Percentiles rank a stretch among this genome's conserved stretches.
phyloP scores from a whole-genome alignment of 805 yeast species.

The Ogataea kodamae region DNA sequence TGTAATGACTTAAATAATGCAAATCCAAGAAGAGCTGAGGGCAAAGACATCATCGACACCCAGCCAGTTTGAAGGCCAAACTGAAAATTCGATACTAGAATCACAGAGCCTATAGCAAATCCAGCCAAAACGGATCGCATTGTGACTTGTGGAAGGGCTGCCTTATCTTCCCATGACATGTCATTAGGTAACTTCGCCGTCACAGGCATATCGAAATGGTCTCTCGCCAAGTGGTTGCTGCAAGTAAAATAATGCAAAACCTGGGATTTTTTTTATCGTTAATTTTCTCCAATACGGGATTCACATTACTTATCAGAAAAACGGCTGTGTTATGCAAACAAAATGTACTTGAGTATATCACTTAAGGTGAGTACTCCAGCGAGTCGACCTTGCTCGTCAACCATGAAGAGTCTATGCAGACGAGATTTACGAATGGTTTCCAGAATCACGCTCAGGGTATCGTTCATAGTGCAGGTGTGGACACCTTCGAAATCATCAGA shows the following conservation, averaged over 20 bases:
- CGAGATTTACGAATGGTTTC: slow-evolving; percentile 90
- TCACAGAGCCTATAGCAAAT: slow-evolving; percentile 78
- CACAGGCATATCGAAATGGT: slow-evolving; percentile 15
- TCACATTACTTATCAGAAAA: slow-evolving; percentile 4
- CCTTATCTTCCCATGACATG: slow-evolving; percentile 45
- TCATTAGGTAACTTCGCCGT: slow-evolving; percentile 19
- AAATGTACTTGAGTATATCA: slow-evolving; percentile 81
- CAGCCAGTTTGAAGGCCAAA: slow-evolving; percentile 97
- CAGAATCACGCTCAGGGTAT: slow-evolving; percentile 81
- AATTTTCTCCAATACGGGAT: slow-evolving; percentile 2
- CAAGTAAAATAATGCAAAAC: background rate
- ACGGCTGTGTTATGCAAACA: slow-evolving; percentile 44
- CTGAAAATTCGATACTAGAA: slow-evolving; percentile 86
- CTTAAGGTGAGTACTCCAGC: slow-evolving; percentile 85
- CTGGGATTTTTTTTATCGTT: slow-evolving; percentile 3
- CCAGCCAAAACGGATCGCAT: slow-evolving; percentile 74
- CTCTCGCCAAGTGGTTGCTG: background rate
- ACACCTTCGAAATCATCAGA: slow-evolving; percentile 98
- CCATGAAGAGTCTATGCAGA: slow-evolving; percentile 87
- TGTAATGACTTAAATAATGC: slow-evolving; percentile 68
- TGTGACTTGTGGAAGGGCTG: slow-evolving; percentile 62
- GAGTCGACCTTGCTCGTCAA: slow-evolving; percentile 75
- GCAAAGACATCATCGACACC: slow-evolving; percentile 99
- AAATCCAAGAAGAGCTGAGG: slow-evolving; percentile 85
- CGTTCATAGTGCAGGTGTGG: slow-evolving; percentile 87